These are phyloP conservation scores for Rhodotorula sp. DNA, from an alignment of 1,284 basidiomycete species.

Conservation along the genomic window DNA sequence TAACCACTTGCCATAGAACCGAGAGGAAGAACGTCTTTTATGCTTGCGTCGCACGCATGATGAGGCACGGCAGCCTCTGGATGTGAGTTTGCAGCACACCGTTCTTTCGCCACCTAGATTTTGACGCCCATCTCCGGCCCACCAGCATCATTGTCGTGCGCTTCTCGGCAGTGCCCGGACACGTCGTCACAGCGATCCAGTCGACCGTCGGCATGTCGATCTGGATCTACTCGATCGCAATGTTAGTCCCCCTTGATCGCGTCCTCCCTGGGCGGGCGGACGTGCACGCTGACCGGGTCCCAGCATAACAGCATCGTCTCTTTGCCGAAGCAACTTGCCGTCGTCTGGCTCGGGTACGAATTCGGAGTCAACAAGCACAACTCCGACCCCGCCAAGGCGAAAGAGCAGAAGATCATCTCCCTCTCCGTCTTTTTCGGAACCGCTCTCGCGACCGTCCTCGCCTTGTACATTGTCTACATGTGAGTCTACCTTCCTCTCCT, in stretches of 20 bases:
- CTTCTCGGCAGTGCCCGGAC: constrained; percentile 49
- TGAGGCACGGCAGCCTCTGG: constrained; percentile 49
- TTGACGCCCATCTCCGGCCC: too few relatives aligned
- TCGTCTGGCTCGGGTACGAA: constrained; percentile 45
- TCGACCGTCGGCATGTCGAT: constrained; percentile 43
- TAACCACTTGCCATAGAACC: constrained; percentile 15
- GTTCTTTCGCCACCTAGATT: constrained; percentile 36
- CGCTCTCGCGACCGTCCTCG: constrained; percentile 24
- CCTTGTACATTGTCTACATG: constrained; percentile 28
- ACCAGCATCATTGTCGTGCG: constrained; percentile 31
- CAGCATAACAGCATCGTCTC: constrained; percentile 40
- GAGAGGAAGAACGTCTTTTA: constrained; percentile 49
- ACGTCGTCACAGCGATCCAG: constrained; percentile 44
- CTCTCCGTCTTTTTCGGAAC: constrained; percentile 27
- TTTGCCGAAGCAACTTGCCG: constrained; percentile 49
- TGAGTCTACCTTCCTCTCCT: background rate
- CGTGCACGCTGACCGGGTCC: background rate
- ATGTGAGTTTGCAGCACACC: constrained; percentile 42
- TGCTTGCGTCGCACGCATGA: constrained; percentile 47
- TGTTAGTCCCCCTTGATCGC: constrained; percentile 18
- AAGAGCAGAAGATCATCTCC: constrained; percentile 14
- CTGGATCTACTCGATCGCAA: constrained; percentile 47
- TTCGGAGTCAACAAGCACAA: constrained; percentile 4
- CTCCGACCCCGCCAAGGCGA: background rate
- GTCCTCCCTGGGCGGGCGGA: too few relatives aligned